phyloP scores from a whole-genome alignment of 2,329 filamentous ascomycete genomes.

The Thielaviopsis cerberus region DNA sequence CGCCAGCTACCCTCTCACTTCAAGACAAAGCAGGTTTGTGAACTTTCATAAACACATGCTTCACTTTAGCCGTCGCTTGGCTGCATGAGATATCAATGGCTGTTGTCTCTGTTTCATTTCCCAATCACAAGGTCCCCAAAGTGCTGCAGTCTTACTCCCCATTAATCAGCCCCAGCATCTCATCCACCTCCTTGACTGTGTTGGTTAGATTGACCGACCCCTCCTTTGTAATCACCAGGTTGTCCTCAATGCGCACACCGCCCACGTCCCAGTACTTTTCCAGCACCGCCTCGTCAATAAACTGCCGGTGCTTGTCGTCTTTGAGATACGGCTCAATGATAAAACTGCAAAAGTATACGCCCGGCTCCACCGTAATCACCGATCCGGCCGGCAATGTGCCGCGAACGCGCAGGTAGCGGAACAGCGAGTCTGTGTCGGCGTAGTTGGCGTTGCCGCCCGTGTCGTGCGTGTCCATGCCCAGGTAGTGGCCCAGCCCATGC shows the following conservation, averaged over 20 bases:
- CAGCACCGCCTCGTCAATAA: slow-evolving; percentile 56
- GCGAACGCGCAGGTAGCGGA: slow-evolving; percentile 68
- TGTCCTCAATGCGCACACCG: slow-evolving; percentile 53
- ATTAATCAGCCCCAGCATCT: slow-evolving; percentile 28
- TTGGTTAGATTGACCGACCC: slow-evolving; percentile 58
- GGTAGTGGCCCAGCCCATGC: slow-evolving; percentile 76
- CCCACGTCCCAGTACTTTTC: slow-evolving; percentile 69
- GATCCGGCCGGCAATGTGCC: slow-evolving; percentile 56
- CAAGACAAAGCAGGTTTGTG: no score
- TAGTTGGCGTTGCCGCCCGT: slow-evolving; percentile 63
- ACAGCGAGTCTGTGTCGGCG: slow-evolving; percentile 63
- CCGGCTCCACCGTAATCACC: slow-evolving; percentile 89
- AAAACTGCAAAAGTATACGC: slow-evolving; percentile 79
- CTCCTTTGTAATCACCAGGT: slow-evolving; percentile 50
- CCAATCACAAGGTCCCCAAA: no score
- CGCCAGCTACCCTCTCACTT: no score
- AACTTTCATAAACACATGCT: no score
- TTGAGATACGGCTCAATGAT: slow-evolving; percentile 67
- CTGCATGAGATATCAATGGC: no score
- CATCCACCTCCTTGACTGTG: slow-evolving; percentile 47
- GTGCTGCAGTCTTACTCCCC: slow-evolving; percentile 5
- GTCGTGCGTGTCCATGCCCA: slow-evolving; percentile 87
- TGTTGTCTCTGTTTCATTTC: no score
- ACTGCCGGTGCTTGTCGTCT: slow-evolving; percentile 52
- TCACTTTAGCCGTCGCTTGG: no score